A percentile compares a stretch with the other conserved stretches of the same genome.
phyloP scores from a whole-genome alignment of 2,329 filamentous ascomycete species.

The Fusarium succisae region DNA sequence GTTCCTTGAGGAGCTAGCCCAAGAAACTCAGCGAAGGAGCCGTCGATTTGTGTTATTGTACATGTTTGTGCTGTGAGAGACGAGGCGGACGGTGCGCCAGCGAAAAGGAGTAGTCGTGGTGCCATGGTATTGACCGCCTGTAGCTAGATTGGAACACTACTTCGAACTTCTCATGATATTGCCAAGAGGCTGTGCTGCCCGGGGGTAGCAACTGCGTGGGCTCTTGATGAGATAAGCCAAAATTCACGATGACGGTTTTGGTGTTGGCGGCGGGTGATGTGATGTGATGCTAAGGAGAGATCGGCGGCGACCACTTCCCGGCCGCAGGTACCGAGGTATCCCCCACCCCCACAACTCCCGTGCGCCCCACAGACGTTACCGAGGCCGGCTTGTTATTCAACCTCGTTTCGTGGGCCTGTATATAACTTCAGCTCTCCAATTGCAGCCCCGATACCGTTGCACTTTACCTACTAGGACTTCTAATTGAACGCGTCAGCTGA shows the following conservation, averaged over 20 bases:
- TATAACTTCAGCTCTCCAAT: neutral
- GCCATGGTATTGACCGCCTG: slow-evolving; percentile 31
- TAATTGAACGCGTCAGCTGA: neutral
- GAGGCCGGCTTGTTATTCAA: slow-evolving; percentile 23
- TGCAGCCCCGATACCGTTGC: neutral
- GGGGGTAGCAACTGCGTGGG: neutral
- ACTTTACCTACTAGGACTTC: too few species aligned
- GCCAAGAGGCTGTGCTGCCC: neutral
- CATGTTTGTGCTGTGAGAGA: slow-evolving; percentile 44
- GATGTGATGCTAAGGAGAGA: slow-evolving; percentile 1
- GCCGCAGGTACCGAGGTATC: slow-evolving; percentile 35
- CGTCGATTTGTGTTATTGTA: slow-evolving; percentile 43
- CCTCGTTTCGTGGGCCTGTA: slow-evolving; percentile 3
- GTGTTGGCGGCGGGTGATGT: neutral
- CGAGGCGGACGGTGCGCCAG: slow-evolving; percentile 48
- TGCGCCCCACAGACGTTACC: slow-evolving; percentile 19
- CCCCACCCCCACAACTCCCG: slow-evolving; percentile 31
- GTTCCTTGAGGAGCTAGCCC: slow-evolving; percentile 9
- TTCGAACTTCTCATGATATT: neutral
- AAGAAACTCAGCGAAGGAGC: slow-evolving; percentile 42
- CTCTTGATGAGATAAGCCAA: neutral
- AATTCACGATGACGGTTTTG: neutral
- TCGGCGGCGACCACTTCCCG: slow-evolving; percentile 25
- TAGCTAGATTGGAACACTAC: neutral
- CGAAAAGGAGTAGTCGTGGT: slow-evolving; percentile 50